These are phyloP conservation scores for Auricularia sp. DNA, from an alignment of 768 basidiomycete genomes.

Conservation along the genomic window DNA sequence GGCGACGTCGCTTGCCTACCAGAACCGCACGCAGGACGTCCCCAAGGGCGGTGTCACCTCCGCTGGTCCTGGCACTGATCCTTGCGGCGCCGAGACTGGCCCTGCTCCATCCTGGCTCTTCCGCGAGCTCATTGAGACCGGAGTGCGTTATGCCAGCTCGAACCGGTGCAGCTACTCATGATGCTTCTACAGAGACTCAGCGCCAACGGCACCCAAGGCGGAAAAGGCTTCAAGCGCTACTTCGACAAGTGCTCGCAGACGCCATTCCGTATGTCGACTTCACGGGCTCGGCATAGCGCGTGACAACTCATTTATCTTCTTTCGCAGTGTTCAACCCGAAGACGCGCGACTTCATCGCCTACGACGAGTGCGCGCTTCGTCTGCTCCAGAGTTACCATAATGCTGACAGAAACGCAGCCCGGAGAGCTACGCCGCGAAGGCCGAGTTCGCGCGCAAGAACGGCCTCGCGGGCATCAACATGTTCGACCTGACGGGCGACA, in stretches of 20 bases:
- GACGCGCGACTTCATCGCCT: neutral
- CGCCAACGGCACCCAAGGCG: neutral
- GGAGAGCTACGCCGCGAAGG: neutral
- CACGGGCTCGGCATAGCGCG: neutral
- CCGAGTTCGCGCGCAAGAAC: neutral
- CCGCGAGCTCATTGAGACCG: neutral
- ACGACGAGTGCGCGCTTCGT: neutral
- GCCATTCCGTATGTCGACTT: neutral
- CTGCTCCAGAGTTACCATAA: neutral
- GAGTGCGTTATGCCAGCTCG: neutral
- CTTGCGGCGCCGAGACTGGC: neutral
- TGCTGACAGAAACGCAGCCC: neutral
- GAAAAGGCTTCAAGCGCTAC: neutral
- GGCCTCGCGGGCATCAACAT: conserved; percentile 1
- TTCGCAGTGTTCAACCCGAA: neutral
- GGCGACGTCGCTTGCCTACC: neutral
- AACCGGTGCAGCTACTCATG: no score
- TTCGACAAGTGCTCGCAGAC: neutral
- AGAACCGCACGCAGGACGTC: neutral
- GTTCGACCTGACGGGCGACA: conserved; percentile 3
- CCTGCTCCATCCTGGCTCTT: neutral
- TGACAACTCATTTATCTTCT: neutral
- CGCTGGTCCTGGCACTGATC: neutral
- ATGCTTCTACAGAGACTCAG: neutral
- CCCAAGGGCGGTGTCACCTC: conserved; percentile 1